phyloP scores from a whole-genome alignment of 106 monocot species.

The Alisma plantagoaquatica region DNA sequence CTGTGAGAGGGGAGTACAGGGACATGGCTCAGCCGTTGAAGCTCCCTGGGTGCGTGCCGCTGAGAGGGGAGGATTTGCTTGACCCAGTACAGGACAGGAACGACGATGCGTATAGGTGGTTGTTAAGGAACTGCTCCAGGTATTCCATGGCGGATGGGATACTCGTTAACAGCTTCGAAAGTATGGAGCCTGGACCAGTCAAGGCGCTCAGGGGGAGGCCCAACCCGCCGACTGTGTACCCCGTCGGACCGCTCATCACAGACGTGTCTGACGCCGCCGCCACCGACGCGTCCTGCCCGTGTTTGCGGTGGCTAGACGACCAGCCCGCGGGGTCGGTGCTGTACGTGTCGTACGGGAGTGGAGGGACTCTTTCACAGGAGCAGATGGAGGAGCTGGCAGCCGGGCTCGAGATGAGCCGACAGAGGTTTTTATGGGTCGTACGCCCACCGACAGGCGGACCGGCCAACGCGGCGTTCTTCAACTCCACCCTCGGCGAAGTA shows the following conservation, averaged over 20 bases:
- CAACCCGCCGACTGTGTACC: slow-evolving; percentile 3
- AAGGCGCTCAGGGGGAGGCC: background rate
- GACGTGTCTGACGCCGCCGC: slow-evolving; percentile 1
- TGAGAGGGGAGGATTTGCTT: slow-evolving; percentile 5
- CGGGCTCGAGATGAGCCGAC: slow-evolving; percentile 29
- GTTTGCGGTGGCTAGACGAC: slow-evolving; percentile 28
- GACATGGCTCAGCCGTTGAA: slow-evolving; percentile 4
- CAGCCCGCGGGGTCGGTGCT: slow-evolving; percentile 23
- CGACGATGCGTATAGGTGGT: background rate
- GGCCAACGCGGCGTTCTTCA: slow-evolving; percentile 1
- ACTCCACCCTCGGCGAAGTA: too few relatives aligned
- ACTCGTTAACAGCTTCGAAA: slow-evolving; percentile 34
- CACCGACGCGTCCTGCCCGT: background rate
- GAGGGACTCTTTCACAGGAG: slow-evolving; percentile 16
- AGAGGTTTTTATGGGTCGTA: slow-evolving; percentile 29
- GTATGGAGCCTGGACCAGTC: slow-evolving; percentile 13
- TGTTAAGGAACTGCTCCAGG: background rate
- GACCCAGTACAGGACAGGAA: slow-evolving; percentile 3
- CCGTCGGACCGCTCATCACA: slow-evolving; percentile 20
- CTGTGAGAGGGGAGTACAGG: background rate
- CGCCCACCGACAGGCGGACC: slow-evolving; percentile 9
- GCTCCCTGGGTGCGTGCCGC: slow-evolving; percentile 15
- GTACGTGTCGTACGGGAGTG: slow-evolving; percentile 31
- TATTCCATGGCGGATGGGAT: slow-evolving; percentile 24
- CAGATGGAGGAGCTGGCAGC: slow-evolving; percentile 28